A percentile compares a stretch with the other conserved stretches of the same genome.
Evolutionary conservation across 2,329 filamentous ascomycete species (phyloP).

Genomic region (Alternaria sp.): DNA sequence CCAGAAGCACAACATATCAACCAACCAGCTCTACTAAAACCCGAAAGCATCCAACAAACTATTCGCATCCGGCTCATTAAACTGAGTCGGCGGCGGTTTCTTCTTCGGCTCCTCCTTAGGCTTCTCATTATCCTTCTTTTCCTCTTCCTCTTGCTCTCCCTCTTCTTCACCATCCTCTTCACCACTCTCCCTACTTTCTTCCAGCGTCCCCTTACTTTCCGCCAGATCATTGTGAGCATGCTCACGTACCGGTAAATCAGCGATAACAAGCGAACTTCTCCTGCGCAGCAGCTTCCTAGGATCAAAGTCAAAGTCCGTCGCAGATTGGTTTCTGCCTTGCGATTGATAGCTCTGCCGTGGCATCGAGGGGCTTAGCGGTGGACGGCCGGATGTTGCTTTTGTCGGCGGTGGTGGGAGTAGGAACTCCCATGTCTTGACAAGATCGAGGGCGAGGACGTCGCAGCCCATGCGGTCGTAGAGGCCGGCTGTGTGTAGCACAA

Average conservation of each 20-base stretch:
- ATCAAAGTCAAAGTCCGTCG: conserved; percentile 55
- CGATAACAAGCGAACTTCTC: conserved; percentile 79
- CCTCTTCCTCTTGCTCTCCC: conserved; percentile 45
- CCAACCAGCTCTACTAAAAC: conserved; percentile 62
- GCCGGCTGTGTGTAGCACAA: conserved; percentile 83
- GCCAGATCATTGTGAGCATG: conserved; percentile 28
- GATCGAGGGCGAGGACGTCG: conserved; percentile 83
- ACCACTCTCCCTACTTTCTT: conserved; percentile 23
- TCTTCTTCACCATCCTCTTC: conserved; percentile 48
- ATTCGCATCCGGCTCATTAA: conserved; percentile 89
- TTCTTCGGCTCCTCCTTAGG: conserved; percentile 50
- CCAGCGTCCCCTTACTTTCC: conserved; percentile 20
- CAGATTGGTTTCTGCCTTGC: conserved; percentile 20
- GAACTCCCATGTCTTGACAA: conserved; percentile 86
- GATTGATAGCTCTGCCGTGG: conserved; percentile 32
- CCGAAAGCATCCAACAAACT: conserved; percentile 93
- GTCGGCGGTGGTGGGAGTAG: conserved; percentile 54
- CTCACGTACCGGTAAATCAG: conserved; percentile 64
- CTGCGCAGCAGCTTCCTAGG: conserved; percentile 72
- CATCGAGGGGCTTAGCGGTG: conserved; percentile 36
- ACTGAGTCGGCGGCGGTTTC: conserved; percentile 74
- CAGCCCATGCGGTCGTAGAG: conserved; percentile 93
- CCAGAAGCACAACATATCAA: neutral
- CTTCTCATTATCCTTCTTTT: conserved; percentile 27
- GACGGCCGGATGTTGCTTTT: conserved; percentile 19